Percentiles rank a stretch among this genome's conserved stretches.
phyloP scores from a whole-genome alignment of 768 basidiomycete species.

The Ramaria rubella region DNA sequence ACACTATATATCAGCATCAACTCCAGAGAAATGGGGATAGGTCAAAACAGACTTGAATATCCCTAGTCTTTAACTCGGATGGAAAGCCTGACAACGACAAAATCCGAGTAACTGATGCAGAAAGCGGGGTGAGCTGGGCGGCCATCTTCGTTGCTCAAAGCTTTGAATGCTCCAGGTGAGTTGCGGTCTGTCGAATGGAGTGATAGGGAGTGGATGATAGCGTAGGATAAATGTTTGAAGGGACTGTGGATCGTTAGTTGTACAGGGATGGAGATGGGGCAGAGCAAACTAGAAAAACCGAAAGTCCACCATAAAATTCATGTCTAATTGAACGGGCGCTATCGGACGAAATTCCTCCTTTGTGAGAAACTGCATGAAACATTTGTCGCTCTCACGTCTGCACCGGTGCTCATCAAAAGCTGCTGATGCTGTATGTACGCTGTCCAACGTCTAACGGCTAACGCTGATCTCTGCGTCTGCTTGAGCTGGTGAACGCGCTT shows the following conservation, averaged over 20 bases:
- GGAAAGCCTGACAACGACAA: constrained; percentile 89
- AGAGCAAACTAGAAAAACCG: not conserved
- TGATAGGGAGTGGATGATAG: constrained; percentile 5
- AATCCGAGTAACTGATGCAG: constrained; percentile 94
- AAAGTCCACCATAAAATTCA: too few relatives aligned
- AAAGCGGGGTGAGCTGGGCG: constrained; percentile 70
- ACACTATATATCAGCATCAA: not conserved
- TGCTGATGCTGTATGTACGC: too few relatives aligned
- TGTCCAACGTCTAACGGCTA: too few relatives aligned
- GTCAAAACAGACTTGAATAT: constrained; percentile 47
- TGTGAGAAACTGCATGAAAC: too few relatives aligned
- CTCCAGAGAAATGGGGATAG: not conserved
- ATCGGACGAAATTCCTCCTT: too few relatives aligned
- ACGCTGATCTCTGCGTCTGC: too few relatives aligned
- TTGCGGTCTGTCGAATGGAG: not conserved
- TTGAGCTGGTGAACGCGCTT: too few relatives aligned
- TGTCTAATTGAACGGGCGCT: too few relatives aligned
- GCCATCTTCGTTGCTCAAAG: constrained; percentile 39
- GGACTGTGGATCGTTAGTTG: constrained; percentile 1
- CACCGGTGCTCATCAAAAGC: too few relatives aligned
- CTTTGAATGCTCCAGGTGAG: not conserved
- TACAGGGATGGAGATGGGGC: not conserved
- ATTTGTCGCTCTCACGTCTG: too few relatives aligned
- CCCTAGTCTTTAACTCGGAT: constrained; percentile 94
- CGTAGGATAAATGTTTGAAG: not conserved